Conservation (phyloP, 2,329 filamentous ascomycete genomes). For the Botrytis paeoniae region DNA sequence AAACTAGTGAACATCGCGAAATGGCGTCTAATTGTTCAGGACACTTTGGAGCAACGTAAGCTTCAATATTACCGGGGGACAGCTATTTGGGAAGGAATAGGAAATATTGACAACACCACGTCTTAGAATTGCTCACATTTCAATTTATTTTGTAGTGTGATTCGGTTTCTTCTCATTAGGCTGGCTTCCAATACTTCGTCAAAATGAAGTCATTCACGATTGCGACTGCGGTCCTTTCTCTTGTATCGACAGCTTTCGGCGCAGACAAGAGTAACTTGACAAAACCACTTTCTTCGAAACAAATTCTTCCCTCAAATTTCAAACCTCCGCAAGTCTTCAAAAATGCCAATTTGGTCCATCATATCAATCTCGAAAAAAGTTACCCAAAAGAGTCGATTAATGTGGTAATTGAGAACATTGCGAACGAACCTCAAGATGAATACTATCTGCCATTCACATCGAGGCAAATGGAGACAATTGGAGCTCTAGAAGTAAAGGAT, state of each 20-base stretch:
- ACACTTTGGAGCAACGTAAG: conserved; percentile 33
- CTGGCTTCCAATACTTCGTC: conserved; percentile 22
- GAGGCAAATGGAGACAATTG: conserved; percentile 71
- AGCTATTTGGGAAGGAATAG: conserved; percentile 6
- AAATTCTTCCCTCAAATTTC: conserved; percentile 64
- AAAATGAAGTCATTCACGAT: conserved; percentile 42
- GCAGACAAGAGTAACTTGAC: conserved; percentile 35
- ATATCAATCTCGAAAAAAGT: conserved; percentile 88
- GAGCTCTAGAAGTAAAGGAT: conserved; percentile 87
- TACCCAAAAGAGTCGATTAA: conserved; percentile 90
- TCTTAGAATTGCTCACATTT: not conserved
- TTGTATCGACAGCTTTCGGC: conserved; percentile 39
- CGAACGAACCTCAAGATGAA: conserved; percentile 73
- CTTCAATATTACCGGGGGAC: conserved; percentile 22
- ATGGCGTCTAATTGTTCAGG: conserved; percentile 21
- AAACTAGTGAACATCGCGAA: conserved; percentile 5
- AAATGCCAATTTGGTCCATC: conserved; percentile 87
- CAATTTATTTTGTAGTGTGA: not conserved
- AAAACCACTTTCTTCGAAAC: conserved; percentile 51
- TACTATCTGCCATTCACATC: conserved; percentile 89
- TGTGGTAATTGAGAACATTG: conserved; percentile 88
- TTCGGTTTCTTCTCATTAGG: not conserved
- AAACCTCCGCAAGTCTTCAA: conserved; percentile 88
- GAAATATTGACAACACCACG: conserved; percentile 6
- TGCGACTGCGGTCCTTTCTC: conserved; percentile 57